These are phyloP conservation scores for Poterioochromonas sp. DNA, from an alignment of 352 stramenopile genomes.

Conservation along the genomic window DNA sequence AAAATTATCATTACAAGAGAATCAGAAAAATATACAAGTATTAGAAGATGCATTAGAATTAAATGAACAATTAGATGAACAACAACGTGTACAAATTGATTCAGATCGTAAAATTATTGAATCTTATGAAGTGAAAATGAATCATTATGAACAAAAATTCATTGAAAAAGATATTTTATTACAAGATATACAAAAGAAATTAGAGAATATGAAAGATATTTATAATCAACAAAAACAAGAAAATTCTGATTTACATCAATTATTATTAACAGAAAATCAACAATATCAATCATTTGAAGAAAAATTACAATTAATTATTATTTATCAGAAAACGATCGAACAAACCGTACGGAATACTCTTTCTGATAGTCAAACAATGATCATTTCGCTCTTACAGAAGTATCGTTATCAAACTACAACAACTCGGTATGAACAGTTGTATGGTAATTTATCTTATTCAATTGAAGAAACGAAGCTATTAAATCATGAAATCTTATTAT, in stretches of 20 bases:
- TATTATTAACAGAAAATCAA: neutral
- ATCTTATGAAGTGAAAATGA: neutral
- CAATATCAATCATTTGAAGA: neutral
- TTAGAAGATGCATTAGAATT: conserved; percentile 14
- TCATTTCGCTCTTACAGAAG: neutral
- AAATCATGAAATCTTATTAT: neutral
- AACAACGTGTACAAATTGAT: conserved; percentile 4
- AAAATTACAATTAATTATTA: neutral
- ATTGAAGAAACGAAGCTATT: neutral
- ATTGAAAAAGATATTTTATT: neutral
- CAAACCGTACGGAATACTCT: neutral
- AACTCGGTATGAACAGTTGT: neutral
- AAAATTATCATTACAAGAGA: neutral
- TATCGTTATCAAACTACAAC: neutral
- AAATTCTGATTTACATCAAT: neutral
- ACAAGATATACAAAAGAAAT: conserved; percentile 4
- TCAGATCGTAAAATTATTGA: neutral
- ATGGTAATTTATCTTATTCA: neutral
- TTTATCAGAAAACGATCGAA: neutral
- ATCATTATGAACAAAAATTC: neutral
- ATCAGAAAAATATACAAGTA: neutral
- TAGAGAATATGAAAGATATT: neutral
- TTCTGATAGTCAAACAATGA: neutral
- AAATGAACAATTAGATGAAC: neutral
- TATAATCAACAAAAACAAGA: neutral